A percentile compares a stretch with the other conserved stretches of the same genome.
Evolutionary conservation across 2,329 filamentous ascomycete species (phyloP).

Genomic region (Verruconis gallopava): DNA sequence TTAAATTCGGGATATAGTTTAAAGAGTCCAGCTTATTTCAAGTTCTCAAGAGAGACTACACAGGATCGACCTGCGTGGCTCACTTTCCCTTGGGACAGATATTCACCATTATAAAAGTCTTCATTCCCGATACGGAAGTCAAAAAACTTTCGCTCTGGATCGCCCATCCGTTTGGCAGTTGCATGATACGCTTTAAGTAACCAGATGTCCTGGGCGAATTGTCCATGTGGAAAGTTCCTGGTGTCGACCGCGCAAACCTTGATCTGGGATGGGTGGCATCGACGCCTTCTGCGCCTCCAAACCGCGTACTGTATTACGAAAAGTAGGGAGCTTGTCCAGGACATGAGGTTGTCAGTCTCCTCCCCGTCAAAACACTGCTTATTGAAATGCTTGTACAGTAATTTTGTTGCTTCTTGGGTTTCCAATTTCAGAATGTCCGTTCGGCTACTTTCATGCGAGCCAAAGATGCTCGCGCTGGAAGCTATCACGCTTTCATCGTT

Average conservation of each 20-base stretch:
- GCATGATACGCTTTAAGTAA: neutral
- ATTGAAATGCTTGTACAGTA: neutral
- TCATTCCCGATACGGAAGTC: neutral
- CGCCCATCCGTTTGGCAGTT: neutral
- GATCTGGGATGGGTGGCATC: neutral
- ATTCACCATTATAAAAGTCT: conserved; percentile 3
- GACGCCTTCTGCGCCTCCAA: neutral
- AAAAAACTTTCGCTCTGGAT: neutral
- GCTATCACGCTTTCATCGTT: conserved; percentile 13
- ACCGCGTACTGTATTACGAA: conserved; percentile 1
- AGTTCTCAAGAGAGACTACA: neutral
- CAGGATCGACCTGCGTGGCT: neutral
- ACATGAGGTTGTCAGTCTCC: conserved; percentile 4
- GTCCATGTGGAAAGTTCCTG: neutral
- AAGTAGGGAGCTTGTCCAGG: neutral
- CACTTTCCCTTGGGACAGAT: neutral
- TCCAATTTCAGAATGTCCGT: neutral
- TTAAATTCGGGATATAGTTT: conserved; percentile 1
- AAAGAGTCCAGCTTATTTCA: conserved; percentile 2
- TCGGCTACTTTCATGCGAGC: conserved; percentile 3
- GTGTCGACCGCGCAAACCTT: conserved; percentile 4
- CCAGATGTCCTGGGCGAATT: neutral
- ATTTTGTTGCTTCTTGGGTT: neutral
- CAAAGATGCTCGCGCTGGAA: conserved; percentile 11
- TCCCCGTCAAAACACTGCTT: neutral